Percentiles rank a stretch among this genome's conserved stretches.
phyloP scores from a whole-genome alignment of 352 stramenopile species.

The Phytopythium vexans region DNA sequence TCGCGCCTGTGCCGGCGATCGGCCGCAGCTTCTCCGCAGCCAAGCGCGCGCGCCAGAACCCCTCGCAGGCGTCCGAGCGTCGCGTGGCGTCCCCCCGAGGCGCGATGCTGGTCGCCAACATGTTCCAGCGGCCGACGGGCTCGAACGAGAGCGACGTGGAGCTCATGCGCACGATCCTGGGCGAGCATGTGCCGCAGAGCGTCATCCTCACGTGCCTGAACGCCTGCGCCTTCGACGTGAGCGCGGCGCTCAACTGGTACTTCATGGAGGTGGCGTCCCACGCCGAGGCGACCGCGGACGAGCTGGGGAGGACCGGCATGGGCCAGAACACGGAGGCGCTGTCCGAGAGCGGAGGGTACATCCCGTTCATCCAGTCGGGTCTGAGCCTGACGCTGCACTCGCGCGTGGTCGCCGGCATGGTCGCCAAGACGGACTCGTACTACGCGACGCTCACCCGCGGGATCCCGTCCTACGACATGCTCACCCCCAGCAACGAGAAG shows the following conservation, averaged over 20 bases:
- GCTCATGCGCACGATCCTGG: constrained; percentile 86
- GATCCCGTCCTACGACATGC: constrained; percentile 72
- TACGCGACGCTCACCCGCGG: constrained; percentile 78
- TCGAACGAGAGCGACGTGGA: constrained; percentile 71
- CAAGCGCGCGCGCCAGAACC: not conserved
- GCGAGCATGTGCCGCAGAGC: constrained; percentile 81
- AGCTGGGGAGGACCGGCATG: constrained; percentile 1
- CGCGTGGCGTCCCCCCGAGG: not conserved
- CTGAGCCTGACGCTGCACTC: constrained; percentile 76
- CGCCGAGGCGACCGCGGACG: constrained; percentile 10
- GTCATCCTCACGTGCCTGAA: constrained; percentile 84
- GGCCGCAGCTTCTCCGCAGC: not conserved
- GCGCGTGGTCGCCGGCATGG: constrained; percentile 62
- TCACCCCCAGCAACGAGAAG: constrained; percentile 83
- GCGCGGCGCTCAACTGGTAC: constrained; percentile 85
- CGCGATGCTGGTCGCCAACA: constrained; percentile 5
- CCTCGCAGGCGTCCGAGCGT: not conserved
- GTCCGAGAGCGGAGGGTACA: constrained; percentile 12
- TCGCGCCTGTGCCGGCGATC: too few relatives aligned
- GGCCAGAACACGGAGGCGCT: constrained; percentile 2
- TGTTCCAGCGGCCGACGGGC: constrained; percentile 3
- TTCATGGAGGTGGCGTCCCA: constrained; percentile 70
- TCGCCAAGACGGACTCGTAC: constrained; percentile 85
- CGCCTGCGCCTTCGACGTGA: constrained; percentile 81
- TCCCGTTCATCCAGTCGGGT: constrained; percentile 65